Conservation (phyloP, 139 green algal species). For the Chlorella sp. region DNA sequence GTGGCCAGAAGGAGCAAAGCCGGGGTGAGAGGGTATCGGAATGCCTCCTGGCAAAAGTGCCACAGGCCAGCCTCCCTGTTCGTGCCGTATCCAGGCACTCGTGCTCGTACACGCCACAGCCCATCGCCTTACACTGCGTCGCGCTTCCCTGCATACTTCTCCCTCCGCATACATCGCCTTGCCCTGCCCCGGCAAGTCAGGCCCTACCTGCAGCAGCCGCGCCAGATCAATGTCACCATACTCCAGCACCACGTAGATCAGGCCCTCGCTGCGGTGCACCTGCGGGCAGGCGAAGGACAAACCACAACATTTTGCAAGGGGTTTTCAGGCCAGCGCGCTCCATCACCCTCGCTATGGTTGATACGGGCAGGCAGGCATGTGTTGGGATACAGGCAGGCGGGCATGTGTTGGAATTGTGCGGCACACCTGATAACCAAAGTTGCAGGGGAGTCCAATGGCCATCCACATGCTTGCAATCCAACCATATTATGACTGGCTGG, state of each 20-base stretch:
- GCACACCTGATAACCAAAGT: no score
- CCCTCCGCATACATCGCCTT: not conserved
- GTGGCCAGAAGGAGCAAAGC: not conserved
- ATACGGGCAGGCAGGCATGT: no score
- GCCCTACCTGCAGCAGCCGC: slow-evolving; percentile 69
- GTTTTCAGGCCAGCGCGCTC: not conserved
- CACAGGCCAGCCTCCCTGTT: not conserved
- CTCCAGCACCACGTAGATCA: slow-evolving; percentile 97
- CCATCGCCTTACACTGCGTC: not conserved
- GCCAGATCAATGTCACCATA: slow-evolving; percentile 98
- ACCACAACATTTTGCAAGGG: no score
- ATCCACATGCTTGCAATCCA: no score
- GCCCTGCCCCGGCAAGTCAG: not conserved
- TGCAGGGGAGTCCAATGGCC: no score
- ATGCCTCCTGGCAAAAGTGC: not conserved
- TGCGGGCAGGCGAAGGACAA: not conserved
- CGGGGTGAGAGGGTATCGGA: not conserved
- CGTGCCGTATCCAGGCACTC: not conserved
- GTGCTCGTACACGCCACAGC: not conserved
- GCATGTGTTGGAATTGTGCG: no score
- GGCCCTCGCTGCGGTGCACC: slow-evolving; percentile 41
- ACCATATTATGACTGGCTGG: no score
- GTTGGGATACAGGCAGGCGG: no score
- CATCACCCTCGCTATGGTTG: no score
- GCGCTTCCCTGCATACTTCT: not conserved